Percentiles rank a stretch among this genome's conserved stretches.
phyloP scores from a whole-genome alignment of 345 rosid species.

The Camelina neglecta region DNA sequence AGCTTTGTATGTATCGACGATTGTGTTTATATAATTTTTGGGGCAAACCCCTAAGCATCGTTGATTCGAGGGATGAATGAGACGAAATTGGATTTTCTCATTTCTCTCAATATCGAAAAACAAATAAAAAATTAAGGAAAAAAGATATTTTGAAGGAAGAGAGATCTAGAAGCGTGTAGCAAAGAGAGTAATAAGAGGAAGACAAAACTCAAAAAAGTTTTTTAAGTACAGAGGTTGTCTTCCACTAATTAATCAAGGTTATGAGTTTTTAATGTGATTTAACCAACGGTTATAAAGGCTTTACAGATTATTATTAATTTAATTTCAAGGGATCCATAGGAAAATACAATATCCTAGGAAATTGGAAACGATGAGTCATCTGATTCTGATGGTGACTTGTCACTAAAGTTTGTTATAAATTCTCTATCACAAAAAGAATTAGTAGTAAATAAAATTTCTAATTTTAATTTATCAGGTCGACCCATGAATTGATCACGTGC shows the following conservation, averaged over 20 bases:
- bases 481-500: conserved; percentile 20
- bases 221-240: conserved; percentile 19
- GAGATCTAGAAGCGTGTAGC: conserved; percentile 35
- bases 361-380: conserved; percentile 16
- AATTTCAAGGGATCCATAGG: conserved; percentile 1
- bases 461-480: conserved; percentile 18
- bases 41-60: conserved; percentile 36
- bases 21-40: conserved; percentile 30
- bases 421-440: conserved; percentile 26
- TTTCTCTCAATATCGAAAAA: conserved; percentile 6
- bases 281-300: conserved; percentile 8
- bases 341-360: conserved; percentile 26
- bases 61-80: conserved; percentile 28
- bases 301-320: conserved; percentile 20
- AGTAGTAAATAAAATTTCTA: not conserved
- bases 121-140: not conserved
- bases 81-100: conserved; percentile 18
- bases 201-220: conserved; percentile 29
- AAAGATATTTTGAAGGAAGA: conserved; percentile 29
- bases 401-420: conserved; percentile 6
- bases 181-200: conserved; percentile 1
- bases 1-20: conserved; percentile 30
- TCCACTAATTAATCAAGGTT: conserved; percentile 28
- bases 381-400: conserved; percentile 22
- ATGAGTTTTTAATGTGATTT: not conserved